Base-by-base conservation (phyloP, 768 basidiomycete species). In the Agaricus blazei region DNA sequence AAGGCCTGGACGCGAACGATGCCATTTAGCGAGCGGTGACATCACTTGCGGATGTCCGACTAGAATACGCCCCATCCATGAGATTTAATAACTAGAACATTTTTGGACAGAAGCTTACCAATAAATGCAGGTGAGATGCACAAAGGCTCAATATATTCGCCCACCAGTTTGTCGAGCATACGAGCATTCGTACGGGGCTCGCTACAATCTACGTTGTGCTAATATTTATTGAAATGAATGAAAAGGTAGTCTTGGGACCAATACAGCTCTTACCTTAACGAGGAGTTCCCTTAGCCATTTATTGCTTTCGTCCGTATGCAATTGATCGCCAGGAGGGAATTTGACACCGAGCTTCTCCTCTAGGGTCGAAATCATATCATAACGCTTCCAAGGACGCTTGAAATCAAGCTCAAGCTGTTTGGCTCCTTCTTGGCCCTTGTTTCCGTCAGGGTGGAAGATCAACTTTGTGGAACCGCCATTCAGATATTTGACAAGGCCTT, bases 31-130 rank as follows among this genome's bases (percentile, higher is more conserved):
- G 36, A 99, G 85, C 2, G 97, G 97, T 0, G 96, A 98, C 97
- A 99, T 99, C 61, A 98, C 93, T 76, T 98, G 95, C 14, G 97
- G 97, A 73, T 98, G 97, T 29, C 97, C 97, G 59, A 96, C 94
- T 88, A 61, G 8, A 51, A 23, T 9, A 54, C 19, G 19, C 19
- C 29, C 50, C 15, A 27, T 65, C 34, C 62, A 54, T 29, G 2
- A 58, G 4, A 9, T n/a, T 9, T 1, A 5, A n/a, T n/a, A 24
- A 26, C 14, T 34, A 8, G 8, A 34, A 34, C 7, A 37, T 51
- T n/a, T 57, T n/a, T 41, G 2, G n/a, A 40, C 27, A 2, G 29
- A 23, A 34, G 54, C 77, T 46, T 62, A 88, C 90, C 86, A 62
- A 99, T 98, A 80, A 99, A 99, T 4, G 95, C 79, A 3, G 97